Conservation (phyloP, 805 yeast genomes). For the Deakozyma indianensis region DNA sequence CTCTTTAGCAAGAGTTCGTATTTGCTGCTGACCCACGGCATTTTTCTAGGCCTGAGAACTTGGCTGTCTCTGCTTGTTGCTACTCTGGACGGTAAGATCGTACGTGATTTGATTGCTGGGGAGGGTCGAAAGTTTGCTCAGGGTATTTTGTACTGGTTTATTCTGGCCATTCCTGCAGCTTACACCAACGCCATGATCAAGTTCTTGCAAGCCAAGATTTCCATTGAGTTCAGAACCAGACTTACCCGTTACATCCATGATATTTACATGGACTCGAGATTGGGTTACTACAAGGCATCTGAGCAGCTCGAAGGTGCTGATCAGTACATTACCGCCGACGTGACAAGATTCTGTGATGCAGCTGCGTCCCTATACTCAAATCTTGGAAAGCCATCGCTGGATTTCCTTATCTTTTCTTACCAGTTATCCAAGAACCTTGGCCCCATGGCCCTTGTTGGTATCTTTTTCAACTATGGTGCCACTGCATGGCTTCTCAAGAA, state of each 20-base stretch:
- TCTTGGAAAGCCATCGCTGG: constrained; percentile 85
- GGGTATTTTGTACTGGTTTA: constrained; percentile 75
- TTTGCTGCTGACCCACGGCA: constrained; percentile 53
- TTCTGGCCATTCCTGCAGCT: constrained; percentile 85
- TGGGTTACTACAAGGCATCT: constrained; percentile 72
- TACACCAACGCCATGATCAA: constrained; percentile 85
- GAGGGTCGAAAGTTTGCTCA: constrained; percentile 58
- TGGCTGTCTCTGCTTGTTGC: constrained; percentile 80
- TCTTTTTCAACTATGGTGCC: constrained; percentile 62
- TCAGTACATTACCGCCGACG: constrained; percentile 76
- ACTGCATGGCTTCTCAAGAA: constrained; percentile 64
- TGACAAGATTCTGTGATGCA: constrained; percentile 65
- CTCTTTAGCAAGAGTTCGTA: constrained; percentile 52
- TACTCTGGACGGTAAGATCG: constrained; percentile 82
- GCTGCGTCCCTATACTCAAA: constrained; percentile 73
- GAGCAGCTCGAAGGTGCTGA: constrained; percentile 61
- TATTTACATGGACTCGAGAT: constrained; percentile 62
- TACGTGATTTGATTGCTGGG: constrained; percentile 73
- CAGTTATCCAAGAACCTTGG: constrained; percentile 81
- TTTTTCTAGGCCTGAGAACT: constrained; percentile 66
- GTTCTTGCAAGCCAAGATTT: constrained; percentile 57
- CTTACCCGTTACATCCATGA: constrained; percentile 81
- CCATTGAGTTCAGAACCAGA: constrained; percentile 74
- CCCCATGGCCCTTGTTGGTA: constrained; percentile 69
- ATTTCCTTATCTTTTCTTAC: constrained; percentile 66